A percentile compares a stretch with the other conserved stretches of the same genome.
phyloP scores from a whole-genome alignment of 495 filamentous ascomycete species.

The Penicillium riverlandense region DNA sequence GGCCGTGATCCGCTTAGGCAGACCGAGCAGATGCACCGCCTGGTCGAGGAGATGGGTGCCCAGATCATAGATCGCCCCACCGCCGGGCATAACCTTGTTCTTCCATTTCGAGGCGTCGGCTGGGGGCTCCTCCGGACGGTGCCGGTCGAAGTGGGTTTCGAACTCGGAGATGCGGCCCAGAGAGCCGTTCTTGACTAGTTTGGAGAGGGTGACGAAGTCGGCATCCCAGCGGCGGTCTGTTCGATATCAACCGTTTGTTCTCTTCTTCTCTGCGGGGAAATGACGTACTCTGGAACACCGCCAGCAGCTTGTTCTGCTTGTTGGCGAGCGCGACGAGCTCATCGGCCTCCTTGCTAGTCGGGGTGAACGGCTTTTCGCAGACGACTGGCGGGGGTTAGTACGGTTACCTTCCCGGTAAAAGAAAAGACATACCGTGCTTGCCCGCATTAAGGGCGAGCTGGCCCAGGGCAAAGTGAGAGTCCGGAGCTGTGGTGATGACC shows the following conservation, averaged over 20 bases:
- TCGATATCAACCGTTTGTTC: background rate
- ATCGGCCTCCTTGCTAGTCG: constrained; percentile 62
- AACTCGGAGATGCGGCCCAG: constrained; percentile 69
- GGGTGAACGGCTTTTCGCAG: constrained; percentile 85
- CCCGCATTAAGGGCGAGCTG: constrained; percentile 62
- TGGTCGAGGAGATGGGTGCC: constrained; percentile 84
- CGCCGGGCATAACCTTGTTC: constrained; percentile 56
- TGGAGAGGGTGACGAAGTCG: constrained; percentile 72
- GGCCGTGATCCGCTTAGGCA: constrained; percentile 61
- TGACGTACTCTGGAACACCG: constrained; percentile 73
- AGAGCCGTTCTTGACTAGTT: constrained; percentile 47
- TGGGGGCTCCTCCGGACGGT: constrained; percentile 50
- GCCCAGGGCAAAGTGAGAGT: constrained; percentile 62
- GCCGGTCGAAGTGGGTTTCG: constrained; percentile 80
- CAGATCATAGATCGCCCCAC: constrained; percentile 73
- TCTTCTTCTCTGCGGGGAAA: background rate
- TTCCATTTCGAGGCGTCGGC: constrained; percentile 58
- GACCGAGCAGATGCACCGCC: constrained; percentile 67
- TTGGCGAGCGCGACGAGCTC: constrained; percentile 60
- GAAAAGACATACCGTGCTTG: constrained; percentile 53
- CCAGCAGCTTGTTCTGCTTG: constrained; percentile 53
- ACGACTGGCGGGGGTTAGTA: constrained; percentile 39
- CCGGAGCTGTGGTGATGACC: constrained; percentile 67
- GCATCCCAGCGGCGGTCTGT: constrained; percentile 73
- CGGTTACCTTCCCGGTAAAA: no score